Conservation (phyloP, 1,139 yeast species). For the Scheffersomyces illinoinensis region DNA sequence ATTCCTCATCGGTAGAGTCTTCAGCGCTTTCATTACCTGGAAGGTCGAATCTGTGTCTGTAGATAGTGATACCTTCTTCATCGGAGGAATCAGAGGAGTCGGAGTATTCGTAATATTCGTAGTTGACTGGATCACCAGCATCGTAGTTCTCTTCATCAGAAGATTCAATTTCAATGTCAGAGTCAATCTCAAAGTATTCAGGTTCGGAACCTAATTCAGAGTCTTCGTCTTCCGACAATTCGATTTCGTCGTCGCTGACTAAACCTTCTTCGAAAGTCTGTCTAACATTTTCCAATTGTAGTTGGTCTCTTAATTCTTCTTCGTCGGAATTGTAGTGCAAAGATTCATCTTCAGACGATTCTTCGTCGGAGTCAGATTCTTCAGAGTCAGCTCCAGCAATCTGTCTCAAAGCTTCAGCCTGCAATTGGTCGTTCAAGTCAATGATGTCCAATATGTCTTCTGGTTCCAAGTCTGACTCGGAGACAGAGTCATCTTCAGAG, state of each 20-base stretch:
- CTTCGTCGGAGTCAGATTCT: slow-evolving; percentile 15
- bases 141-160: slow-evolving; percentile 25
- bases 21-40: slow-evolving; percentile 36
- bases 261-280: slow-evolving; percentile 40
- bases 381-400: slow-evolving; percentile 9
- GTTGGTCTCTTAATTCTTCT: slow-evolving; percentile 34
- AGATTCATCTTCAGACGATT: slow-evolving; percentile 12
- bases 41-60: slow-evolving; percentile 43
- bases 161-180: slow-evolving; percentile 18
- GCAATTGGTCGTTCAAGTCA: slow-evolving; percentile 38
- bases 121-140: slow-evolving; percentile 22
- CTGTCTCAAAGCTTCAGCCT: slow-evolving; percentile 30
- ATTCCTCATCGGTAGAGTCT: slow-evolving; percentile 43
- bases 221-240: slow-evolving; percentile 27
- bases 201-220: slow-evolving; percentile 30
- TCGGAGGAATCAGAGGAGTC: slow-evolving; percentile 30
- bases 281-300: slow-evolving; percentile 42
- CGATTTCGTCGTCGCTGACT: slow-evolving; percentile 27
- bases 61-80: slow-evolving; percentile 47
- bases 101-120: slow-evolving; percentile 26
- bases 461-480: slow-evolving; percentile 25
- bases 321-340: slow-evolving; percentile 35
- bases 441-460: slow-evolving; percentile 35
- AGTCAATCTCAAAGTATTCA: slow-evolving; percentile 36
- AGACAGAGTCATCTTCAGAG: slow-evolving; percentile 8